Evolutionary conservation across 1,139 yeast species (phyloP).

Genomic region (Yamadazyma triangularis): DNA sequence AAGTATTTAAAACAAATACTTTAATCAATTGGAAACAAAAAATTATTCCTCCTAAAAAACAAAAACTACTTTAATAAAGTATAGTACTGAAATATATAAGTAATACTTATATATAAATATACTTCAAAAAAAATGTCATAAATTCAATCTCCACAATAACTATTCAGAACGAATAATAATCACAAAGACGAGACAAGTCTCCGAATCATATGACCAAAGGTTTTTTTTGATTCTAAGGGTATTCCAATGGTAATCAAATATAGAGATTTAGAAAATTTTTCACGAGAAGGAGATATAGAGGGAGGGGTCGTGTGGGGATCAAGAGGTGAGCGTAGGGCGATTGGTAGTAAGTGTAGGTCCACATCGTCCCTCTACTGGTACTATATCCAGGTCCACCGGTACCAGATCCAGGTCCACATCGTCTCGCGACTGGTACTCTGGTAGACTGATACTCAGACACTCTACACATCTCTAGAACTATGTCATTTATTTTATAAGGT

Average conservation of each 20-base stretch:
- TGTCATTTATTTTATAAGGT: slow-evolving; percentile 19
- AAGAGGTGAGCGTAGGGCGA: background rate
- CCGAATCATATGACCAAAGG: slow-evolving; percentile 17
- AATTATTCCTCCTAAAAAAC: slow-evolving; percentile 20
- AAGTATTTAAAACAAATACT: slow-evolving; percentile 23
- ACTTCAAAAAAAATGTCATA: slow-evolving; percentile 4
- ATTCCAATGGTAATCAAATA: slow-evolving; percentile 46
- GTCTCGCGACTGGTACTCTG: too few relatives aligned
- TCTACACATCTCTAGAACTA: slow-evolving; percentile 6
- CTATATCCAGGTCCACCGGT: too few relatives aligned
- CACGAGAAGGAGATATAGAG: too few relatives aligned
- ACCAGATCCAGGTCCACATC: too few relatives aligned
- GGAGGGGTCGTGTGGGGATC: slow-evolving; percentile 3
- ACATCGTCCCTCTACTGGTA: too few relatives aligned
- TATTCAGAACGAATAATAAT: slow-evolving; percentile 18
- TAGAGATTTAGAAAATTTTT: slow-evolving; percentile 12
- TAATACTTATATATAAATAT: slow-evolving; percentile 3
- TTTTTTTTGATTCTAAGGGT: slow-evolving; percentile 26
- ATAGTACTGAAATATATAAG: slow-evolving; percentile 1
- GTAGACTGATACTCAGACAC: too few relatives aligned
- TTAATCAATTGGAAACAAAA: slow-evolving; percentile 12
- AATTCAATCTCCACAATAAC: slow-evolving; percentile 5
- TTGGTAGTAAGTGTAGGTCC: too few relatives aligned
- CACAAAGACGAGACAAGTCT: slow-evolving; percentile 8
- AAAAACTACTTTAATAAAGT: slow-evolving; percentile 18